A percentile compares a stretch with the other conserved stretches of the same genome.
Evolutionary conservation across 371 early-diverging fungal species (phyloP).

Genomic region (Mortierella sp.): DNA sequence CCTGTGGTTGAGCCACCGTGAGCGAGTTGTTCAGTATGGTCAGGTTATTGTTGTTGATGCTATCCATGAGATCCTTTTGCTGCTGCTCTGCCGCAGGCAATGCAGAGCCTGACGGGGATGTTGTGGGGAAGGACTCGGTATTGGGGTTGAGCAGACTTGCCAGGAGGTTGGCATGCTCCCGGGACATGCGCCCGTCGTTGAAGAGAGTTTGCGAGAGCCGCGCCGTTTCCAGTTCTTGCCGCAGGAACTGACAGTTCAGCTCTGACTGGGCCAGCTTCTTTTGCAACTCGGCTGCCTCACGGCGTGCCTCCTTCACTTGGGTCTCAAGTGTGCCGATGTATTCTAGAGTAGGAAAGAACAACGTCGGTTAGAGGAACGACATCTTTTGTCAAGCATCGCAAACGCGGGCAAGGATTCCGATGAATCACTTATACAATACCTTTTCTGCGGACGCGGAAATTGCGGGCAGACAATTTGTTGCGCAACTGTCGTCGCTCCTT

Average conservation of each 20-base stretch:
- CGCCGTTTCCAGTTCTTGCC: constrained; percentile 41
- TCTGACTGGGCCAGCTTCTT: constrained; percentile 37
- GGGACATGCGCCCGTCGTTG: constrained; percentile 55
- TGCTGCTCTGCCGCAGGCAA: constrained; percentile 20
- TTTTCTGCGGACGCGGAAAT: constrained; percentile 90
- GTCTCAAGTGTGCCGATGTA: constrained; percentile 82
- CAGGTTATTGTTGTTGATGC: constrained; percentile 48
- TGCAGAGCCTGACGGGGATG: background rate
- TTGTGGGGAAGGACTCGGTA: constrained; percentile 50
- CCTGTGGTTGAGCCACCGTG: constrained; percentile 6
- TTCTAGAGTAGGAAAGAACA: constrained; percentile 55
- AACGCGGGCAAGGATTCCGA: background rate
- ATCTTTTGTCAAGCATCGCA: background rate
- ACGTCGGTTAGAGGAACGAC: background rate
- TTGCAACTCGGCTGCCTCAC: constrained; percentile 41
- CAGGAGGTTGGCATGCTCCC: constrained; percentile 45
- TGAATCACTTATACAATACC: constrained; percentile 65
- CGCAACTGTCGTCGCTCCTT: constrained; percentile 90
- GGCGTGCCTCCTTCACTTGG: constrained; percentile 64
- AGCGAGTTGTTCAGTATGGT: constrained; percentile 45
- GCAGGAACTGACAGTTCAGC: constrained; percentile 42
- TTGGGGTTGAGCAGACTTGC: constrained; percentile 50
- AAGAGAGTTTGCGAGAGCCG: constrained; percentile 43
- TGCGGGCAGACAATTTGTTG: constrained; percentile 92
- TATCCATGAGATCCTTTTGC: constrained; percentile 49